Evolutionary conservation across 169 alveolate species (phyloP).

Genomic region (Miamiensis avidus): DNA sequence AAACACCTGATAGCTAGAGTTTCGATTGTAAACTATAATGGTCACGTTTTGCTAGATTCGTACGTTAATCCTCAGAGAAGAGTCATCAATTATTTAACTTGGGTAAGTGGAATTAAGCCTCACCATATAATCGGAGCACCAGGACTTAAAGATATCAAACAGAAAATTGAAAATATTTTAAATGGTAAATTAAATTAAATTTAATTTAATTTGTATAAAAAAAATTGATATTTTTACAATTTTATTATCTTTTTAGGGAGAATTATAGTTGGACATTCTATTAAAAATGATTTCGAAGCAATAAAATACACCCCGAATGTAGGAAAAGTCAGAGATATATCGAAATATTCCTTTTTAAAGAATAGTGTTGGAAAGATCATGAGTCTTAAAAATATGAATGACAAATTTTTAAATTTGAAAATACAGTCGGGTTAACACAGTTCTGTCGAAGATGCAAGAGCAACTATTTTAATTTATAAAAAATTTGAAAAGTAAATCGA

Average conservation of each 20-base stretch:
- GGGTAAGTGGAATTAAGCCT: conserved; percentile 63
- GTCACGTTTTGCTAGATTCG: conserved; percentile 55
- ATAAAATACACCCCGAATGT: conserved; percentile 24
- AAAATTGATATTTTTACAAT: too few species aligned
- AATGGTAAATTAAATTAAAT: background rate
- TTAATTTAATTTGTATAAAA: background rate
- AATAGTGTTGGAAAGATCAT: conserved; percentile 38
- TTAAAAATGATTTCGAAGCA: conserved; percentile 57
- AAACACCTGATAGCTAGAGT: conserved; percentile 53
- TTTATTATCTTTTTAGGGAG: conserved; percentile 38
- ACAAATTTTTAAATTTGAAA: conserved; percentile 21
- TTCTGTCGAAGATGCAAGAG: conserved; percentile 58
- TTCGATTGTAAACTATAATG: conserved; percentile 68
- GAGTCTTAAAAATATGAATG: conserved; percentile 40
- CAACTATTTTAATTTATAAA: conserved; percentile 52
- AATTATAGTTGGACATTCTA: conserved; percentile 64
- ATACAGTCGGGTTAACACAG: conserved; percentile 53
- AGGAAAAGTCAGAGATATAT: conserved; percentile 41
- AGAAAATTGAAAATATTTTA: conserved; percentile 27
- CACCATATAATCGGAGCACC: conserved; percentile 46
- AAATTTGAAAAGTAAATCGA: conserved; percentile 49
- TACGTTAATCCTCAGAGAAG: conserved; percentile 53
- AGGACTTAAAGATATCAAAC: conserved; percentile 38
- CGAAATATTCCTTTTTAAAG: conserved; percentile 27
- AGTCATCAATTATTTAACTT: conserved; percentile 56